Percentiles rank a stretch among this genome's conserved stretches.
Conservation (phyloP, 371 early-diverging fungal species). For the Mortierella polycephala region DNA sequence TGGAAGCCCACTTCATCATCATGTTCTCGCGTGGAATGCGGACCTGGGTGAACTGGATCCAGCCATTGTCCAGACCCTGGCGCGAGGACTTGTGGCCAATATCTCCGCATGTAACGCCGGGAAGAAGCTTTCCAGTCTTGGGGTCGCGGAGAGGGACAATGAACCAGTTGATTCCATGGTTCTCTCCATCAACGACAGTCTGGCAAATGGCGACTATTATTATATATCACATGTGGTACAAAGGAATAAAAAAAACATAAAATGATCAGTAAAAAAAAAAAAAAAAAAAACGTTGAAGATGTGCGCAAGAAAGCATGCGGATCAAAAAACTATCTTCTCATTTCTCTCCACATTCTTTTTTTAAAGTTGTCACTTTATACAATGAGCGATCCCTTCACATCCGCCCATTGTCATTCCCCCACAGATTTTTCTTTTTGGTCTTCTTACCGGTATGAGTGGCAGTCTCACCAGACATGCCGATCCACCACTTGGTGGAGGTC, state of each 20-base stretch:
- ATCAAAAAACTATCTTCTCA: no score
- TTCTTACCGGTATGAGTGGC: constrained; percentile 74
- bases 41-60: constrained; percentile 91
- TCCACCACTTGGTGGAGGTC: constrained; percentile 95
- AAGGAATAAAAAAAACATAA: not conserved
- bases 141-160: constrained; percentile 86
- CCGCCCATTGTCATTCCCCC: no score
- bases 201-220: constrained; percentile 68
- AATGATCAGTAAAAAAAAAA: not conserved
- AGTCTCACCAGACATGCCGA: constrained; percentile 86
- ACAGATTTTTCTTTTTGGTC: not conserved
- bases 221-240: not conserved
- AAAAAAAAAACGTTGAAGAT: no score
- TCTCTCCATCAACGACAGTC: constrained; percentile 71
- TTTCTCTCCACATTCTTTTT: not conserved
- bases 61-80: constrained; percentile 91
- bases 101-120: constrained; percentile 82
- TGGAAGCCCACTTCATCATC: constrained; percentile 77
- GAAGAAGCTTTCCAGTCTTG: constrained; percentile 73
- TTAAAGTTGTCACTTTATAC: constrained; percentile 10
- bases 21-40: constrained; percentile 88
- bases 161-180: constrained; percentile 84
- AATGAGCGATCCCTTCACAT: no score
- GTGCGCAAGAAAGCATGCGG: not conserved
- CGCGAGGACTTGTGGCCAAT: constrained; percentile 86